Evolutionary conservation across 2,329 filamentous ascomycete species (phyloP), one percentile per base, ranked within the genome.

Genomic region (Diaporthe ilicicola): DNA sequence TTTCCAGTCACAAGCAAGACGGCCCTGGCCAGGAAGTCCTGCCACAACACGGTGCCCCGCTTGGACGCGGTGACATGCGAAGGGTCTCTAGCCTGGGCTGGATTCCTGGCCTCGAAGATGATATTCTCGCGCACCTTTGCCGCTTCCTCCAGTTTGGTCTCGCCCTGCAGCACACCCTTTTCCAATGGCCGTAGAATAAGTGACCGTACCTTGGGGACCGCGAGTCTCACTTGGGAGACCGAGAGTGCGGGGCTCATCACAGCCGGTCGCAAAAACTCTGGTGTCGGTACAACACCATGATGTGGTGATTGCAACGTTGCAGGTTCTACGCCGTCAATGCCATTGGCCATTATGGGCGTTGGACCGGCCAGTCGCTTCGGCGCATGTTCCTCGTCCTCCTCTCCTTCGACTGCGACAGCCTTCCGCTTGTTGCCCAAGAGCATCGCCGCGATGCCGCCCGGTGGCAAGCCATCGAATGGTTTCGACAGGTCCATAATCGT

Each of bases 351-450:
- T 61, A 97, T 93, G 1, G 93, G 88, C 9, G 90, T 89, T 19
- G 92, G 91, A 0, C 93, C 93, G 67, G 90, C 89, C 32, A 73
- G 13, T 87, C 87, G 79, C 78, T 88, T 86, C 73, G 80, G 76
- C 0, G 75, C 73, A 12, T 84, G 84, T 24, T 90, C 89, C 54
- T 90, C 88, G 0, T 94, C 93, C 22, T 96, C 94, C 39, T 95
- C 94, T 1, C 88, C 91, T 70, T 97, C 93, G 5, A 92, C 82
- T 7, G 89, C 87, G 19, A 90, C 88, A 59, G 92, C 90, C 77
- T 96, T 97, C 32, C 96, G 89, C 82, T 98, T 99, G 79, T 97
- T 99, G 0, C 96, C 96, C 24, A 98, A 88, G 1, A 99, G 84
- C 83, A 99, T 89, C 2, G 94, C 88, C 1, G 93, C 90, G 22